Evolutionary conservation across 345 rosid species (phyloP).

Genomic region (Boechera retrofracta): DNA sequence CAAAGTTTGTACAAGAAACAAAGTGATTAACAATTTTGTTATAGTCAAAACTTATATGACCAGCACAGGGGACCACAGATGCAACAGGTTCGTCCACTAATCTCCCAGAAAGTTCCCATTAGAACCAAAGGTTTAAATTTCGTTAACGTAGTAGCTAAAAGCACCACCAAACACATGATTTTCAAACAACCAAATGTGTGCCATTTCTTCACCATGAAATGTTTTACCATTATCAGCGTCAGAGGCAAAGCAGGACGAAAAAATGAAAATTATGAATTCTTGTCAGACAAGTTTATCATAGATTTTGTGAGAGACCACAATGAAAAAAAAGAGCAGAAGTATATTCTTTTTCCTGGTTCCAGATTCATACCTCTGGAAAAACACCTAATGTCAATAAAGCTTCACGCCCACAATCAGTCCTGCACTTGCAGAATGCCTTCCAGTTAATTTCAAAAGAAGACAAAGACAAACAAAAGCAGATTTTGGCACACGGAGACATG

Average conservation of each 20-base stretch:
- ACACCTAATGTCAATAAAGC: constrained; percentile 78
- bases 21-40: constrained; percentile 1
- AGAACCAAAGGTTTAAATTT: constrained; percentile 11
- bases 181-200: constrained; percentile 1
- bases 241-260: constrained; percentile 6
- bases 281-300: constrained; percentile 19
- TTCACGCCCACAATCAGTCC: constrained; percentile 95
- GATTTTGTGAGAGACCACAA: not conserved
- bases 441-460: constrained; percentile 32
- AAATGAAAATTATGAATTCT: constrained; percentile 22
- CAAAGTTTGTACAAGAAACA: constrained; percentile 11
- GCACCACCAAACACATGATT: constrained; percentile 19
- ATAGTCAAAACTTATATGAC: constrained; percentile 8
- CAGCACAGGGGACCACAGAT: constrained; percentile 11
- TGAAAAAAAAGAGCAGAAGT: constrained; percentile 12
- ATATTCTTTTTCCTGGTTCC: constrained; percentile 25
- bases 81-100: constrained; percentile 14
- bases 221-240: constrained; percentile 14
- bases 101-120: constrained; percentile 11
- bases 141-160: constrained; percentile 1
- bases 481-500: constrained; percentile 25
- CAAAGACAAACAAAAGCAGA: constrained; percentile 5
- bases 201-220: constrained; percentile 15
- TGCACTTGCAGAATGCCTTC: constrained; percentile 48
- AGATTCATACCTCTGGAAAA: constrained; percentile 83